phyloP scores from a whole-genome alignment of 228 moss, liverwort and hornwort species.

The Sphagnum fallax region DNA sequence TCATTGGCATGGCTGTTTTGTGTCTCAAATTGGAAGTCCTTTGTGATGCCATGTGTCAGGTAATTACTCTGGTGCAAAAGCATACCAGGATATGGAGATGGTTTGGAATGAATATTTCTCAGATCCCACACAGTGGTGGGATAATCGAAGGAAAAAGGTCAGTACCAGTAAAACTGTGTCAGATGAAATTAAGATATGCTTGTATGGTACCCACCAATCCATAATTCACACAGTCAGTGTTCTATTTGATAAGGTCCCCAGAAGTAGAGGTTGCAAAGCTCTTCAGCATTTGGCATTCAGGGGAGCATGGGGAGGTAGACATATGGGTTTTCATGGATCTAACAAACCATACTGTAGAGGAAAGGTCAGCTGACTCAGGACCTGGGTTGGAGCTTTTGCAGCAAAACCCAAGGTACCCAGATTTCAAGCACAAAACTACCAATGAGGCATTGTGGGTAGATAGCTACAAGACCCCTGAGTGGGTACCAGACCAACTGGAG shows the following conservation, averaged over 20 bases:
- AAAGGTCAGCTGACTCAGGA: too few relatives aligned
- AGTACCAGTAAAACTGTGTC: background rate
- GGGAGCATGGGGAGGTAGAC: background rate
- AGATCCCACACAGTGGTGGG: slow-evolving; percentile 96
- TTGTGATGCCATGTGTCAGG: background rate
- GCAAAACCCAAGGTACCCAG: slow-evolving; percentile 82
- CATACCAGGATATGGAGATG: slow-evolving; percentile 57
- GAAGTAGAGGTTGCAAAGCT: background rate
- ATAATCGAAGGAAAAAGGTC: slow-evolving; percentile 79
- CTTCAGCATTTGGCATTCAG: background rate
- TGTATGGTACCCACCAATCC: too few relatives aligned
- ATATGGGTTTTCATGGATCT: background rate
- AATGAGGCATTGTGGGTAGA: slow-evolving; percentile 88
- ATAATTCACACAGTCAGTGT: background rate
- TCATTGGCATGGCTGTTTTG: slow-evolving; percentile 6
- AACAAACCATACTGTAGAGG: background rate
- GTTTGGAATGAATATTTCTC: slow-evolving; percentile 91
- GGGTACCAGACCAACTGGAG: slow-evolving; percentile 73
- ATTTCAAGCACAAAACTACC: slow-evolving; percentile 94
- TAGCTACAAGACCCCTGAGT: slow-evolving; percentile 69
- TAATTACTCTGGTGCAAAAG: slow-evolving; percentile 7
- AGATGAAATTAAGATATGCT: background rate
- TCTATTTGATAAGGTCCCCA: background rate
- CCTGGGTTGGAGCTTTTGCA: slow-evolving; percentile 16
- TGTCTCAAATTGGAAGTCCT: slow-evolving; percentile 4